Percentiles rank a stretch among this genome's conserved stretches.
These are phyloP conservation scores for Petunia hybrid DNA, from an alignment of 305 asterid species.

Conservation along the genomic window DNA sequence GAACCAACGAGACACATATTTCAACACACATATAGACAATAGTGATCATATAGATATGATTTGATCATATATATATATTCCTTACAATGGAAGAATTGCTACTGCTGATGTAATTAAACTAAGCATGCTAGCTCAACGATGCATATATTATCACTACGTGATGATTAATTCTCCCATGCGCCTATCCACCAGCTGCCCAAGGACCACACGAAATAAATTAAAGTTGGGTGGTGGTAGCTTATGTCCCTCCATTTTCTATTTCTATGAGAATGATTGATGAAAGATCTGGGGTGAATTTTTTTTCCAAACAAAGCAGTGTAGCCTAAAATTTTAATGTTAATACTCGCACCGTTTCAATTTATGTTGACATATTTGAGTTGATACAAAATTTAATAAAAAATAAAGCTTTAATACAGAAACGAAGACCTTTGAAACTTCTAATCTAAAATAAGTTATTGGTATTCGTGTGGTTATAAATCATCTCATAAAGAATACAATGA, in stretches of 20 bases:
- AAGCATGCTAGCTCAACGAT: not conserved
- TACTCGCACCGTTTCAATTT: no score
- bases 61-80: not conserved
- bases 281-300: no score
- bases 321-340: no score
- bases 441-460: no score
- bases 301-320: no score
- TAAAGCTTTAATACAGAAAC: no score
- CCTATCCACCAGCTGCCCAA: not conserved
- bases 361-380: no score
- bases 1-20: not conserved
- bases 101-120: not conserved
- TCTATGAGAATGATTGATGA: no score
- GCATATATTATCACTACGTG: not conserved
- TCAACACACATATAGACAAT: not conserved
- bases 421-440: no score
- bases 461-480: no score
- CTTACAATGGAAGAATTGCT: not conserved
- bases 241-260: not conserved
- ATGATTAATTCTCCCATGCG: conserved; percentile 28
- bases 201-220: not conserved
- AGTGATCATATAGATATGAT: not conserved
- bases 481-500: no score
- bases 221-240: not conserved
- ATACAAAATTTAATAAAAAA: no score